Percentiles rank a stretch among this genome's conserved stretches.
Conservation (phyloP, 768 basidiomycete species). For the Boletus sensibilis region DNA sequence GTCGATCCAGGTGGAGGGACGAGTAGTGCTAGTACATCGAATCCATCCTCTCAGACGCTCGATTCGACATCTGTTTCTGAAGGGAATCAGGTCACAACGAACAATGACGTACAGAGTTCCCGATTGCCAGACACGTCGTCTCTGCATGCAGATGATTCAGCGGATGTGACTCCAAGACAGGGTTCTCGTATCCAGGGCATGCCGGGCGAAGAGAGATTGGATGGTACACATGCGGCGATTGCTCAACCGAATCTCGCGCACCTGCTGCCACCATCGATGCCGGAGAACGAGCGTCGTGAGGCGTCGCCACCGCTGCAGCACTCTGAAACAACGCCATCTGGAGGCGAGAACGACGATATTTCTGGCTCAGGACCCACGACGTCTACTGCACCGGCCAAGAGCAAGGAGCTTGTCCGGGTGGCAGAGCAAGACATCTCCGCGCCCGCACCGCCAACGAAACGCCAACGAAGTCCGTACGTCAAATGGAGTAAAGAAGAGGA, state of each 20-base stretch:
- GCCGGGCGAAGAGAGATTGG: background rate
- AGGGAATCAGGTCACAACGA: background rate
- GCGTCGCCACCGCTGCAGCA: background rate
- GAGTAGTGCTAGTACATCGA: background rate
- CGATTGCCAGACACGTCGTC: background rate
- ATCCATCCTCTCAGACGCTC: conserved; percentile 1
- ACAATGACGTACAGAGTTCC: background rate
- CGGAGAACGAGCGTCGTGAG: conserved; percentile 8
- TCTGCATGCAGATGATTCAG: conserved; percentile 3
- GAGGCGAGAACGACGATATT: background rate
- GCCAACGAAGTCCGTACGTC: conserved; percentile 40
- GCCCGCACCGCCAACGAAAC: conserved; percentile 27
- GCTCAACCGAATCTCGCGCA: background rate
- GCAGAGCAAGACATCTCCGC: conserved; percentile 27
- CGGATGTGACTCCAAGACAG: conserved; percentile 20
- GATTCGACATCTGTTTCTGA: conserved; percentile 7
- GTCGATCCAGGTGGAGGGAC: conserved; percentile 25
- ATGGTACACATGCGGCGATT: background rate
- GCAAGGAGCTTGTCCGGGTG: conserved; percentile 26
- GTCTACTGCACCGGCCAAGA: conserved; percentile 5
- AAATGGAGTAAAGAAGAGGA: conserved; percentile 46
- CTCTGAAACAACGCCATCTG: conserved; percentile 8
- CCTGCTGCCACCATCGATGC: background rate
- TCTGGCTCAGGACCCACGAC: background rate
- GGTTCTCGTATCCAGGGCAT: conserved; percentile 2